Evolutionary conservation across 2,329 filamentous ascomycete species (phyloP), one percentile per base, ranked within the genome.

Genomic region (Fusarium torulosum): DNA sequence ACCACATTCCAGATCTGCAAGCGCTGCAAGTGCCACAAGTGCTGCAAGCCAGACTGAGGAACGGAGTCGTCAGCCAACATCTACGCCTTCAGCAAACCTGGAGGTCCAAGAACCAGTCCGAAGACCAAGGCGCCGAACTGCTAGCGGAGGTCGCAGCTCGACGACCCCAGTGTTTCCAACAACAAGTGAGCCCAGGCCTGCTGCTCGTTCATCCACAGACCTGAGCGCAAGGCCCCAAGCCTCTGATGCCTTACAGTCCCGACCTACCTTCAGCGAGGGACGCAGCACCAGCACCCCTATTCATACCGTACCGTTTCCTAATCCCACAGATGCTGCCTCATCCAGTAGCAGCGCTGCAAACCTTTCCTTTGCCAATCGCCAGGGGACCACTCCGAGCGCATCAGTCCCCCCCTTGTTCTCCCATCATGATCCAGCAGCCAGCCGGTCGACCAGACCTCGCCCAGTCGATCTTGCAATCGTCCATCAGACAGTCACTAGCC

Each of bases 131-230:
- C 78, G 84, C 52, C 79, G 86, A 42, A 85, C 85, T 2, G 81
- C 83, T 1, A 89, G 87, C 67, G 82, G 81, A 9, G 80, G 82
- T n/a, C 84, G 87, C 49, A 87, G 85, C 65, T 79, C 83, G 8
- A 88, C 86, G 7, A 77, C 84, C 4, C 83, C 86, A 4, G 70
- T 80, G 19, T 78, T 79, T 50, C 76, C 79, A 17, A 76, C 80
- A 3, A 75, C 81, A 40, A 73, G 81, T 27, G 80, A 85, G 14
- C 74, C 80, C 25, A 80, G 83, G 51, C 83, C 85, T 41, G 84
- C 86, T 14, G 82, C 86, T 21, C 85, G 86, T 21, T 92, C 91
- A 19, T 86, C 89, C 45, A 91, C 87, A 3, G 91, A 94, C 72
- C 79, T 93, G 10, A 78, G 79, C 4, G 64, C 82, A 7, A 80